These are phyloP conservation scores for Pseudogymnoascus sp. DNA, from an alignment of 2,329 filamentous ascomycete genomes.

Conservation along the genomic window DNA sequence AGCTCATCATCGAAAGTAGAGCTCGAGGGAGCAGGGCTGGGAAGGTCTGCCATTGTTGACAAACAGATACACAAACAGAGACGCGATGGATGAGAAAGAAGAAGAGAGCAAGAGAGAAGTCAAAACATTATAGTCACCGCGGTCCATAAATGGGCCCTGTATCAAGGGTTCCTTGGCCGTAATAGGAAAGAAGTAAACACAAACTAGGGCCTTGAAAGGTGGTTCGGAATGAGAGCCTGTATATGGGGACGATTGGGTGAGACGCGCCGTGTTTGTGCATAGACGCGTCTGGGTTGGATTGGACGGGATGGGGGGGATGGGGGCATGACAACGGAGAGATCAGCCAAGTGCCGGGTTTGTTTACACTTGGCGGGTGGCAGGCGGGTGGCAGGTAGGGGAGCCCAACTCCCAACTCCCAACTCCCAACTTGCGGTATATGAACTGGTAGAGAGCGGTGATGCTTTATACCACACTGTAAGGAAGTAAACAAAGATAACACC, in stretches of 20 bases:
- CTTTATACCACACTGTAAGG: background rate
- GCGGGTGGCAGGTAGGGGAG: background rate
- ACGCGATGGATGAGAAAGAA: background rate
- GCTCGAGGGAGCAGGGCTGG: background rate
- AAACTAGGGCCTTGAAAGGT: background rate
- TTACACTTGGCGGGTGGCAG: background rate
- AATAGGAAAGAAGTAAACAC: background rate
- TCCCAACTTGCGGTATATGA: background rate
- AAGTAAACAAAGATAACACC: background rate
- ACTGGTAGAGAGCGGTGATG: background rate
- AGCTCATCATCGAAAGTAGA: background rate
- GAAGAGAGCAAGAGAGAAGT: background rate
- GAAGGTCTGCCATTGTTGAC: background rate
- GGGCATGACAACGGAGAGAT: background rate
- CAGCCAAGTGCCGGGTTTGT: background rate
- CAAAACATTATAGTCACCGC: background rate
- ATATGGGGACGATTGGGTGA: background rate
- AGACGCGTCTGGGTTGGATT: background rate
- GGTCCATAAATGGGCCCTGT: background rate
- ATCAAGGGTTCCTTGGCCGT: background rate
- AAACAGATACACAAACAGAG: background rate
- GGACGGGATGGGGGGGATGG: background rate
- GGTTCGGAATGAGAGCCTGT: background rate
- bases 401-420: no score
- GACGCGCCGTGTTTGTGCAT: background rate